These are phyloP conservation scores for Fusarium hainanense DNA, from an alignment of 2,329 filamentous ascomycete species.

Conservation along the genomic window DNA sequence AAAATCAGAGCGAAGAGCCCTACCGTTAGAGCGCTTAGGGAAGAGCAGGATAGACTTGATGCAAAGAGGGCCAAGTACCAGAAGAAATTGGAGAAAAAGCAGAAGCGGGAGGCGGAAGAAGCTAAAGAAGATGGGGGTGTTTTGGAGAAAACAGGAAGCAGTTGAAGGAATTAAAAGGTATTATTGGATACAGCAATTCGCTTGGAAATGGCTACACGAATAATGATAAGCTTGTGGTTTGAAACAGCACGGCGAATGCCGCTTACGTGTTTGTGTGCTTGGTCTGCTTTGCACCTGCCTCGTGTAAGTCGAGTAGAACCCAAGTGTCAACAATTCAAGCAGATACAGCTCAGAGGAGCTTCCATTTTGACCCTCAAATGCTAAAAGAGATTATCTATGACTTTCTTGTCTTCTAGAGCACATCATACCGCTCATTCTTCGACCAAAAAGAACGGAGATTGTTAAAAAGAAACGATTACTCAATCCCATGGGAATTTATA, in stretches of 20 bases:
- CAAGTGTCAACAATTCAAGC: neutral
- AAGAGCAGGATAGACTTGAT: conserved; percentile 56
- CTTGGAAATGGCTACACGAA: neutral
- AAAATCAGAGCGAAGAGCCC: conserved; percentile 64
- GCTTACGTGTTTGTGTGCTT: neutral
- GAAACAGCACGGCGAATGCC: neutral
- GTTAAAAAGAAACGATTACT: conserved; percentile 10
- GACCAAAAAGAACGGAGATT: neutral
- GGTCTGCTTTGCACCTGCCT: neutral
- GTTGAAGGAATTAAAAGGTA: conserved; percentile 1
- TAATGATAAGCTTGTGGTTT: neutral
- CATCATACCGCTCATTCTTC: neutral
- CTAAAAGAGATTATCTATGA: neutral
- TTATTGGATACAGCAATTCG: too few species aligned
- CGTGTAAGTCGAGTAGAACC: neutral
- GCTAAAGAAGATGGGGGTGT: conserved; percentile 13
- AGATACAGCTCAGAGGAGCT: neutral
- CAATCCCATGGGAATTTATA: conserved; percentile 22
- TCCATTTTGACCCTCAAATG: neutral
- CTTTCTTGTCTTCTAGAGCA: neutral
- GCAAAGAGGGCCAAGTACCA: conserved; percentile 49
- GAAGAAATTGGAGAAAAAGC: conserved; percentile 38
- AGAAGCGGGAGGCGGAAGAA: conserved; percentile 6
- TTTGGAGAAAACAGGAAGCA: conserved; percentile 10
- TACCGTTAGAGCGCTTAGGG: conserved; percentile 57